Base-by-base conservation (phyloP, 257 asterid species). In the Linderniella brevidens region DNA sequence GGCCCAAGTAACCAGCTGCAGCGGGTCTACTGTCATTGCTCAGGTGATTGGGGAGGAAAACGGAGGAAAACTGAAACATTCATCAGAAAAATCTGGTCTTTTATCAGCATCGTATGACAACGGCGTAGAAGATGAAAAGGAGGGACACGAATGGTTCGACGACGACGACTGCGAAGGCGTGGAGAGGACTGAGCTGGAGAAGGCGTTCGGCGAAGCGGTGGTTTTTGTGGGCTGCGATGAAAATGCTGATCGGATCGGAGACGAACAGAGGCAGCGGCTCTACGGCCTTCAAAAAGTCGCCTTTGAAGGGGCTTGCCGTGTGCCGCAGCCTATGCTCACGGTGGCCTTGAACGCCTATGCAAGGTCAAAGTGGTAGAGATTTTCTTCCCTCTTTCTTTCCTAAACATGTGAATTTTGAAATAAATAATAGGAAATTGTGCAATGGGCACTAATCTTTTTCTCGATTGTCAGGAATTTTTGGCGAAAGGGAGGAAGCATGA, bases 81-180 rank as follows among this genome's bases (percentile, higher is more conserved):
- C 32, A 25, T 25, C 32, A 25, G 32, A 25, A 25, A 25, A 25
- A 25, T 25, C 32, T 3, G 6, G 6, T 25, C 32, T 25, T 25
- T 25, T 25, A n/a, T n/a, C n/a, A n/a, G n/a, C n/a, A n/a, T n/a
- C n/a, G n/a, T n/a, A n/a, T 25, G 3, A 25, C 32, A 6, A 6
- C 32, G 32, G 32, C 3, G 32, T 2, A 25, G 32, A 25, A 25
- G 32, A 25, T 2, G 32, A 25, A 25, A 25, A 25, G 32, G 32
- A 2, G 32, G 32, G 32, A 3, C 32, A 25, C 3, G 32, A 25
- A 25, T 25, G 32, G 32, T 25, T 25, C 32, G 32, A 25, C 32
- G 32, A 25, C 32, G 79, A 66, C 61, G 90, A 84, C 56, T 84
- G 92, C 92, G 95, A 80, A 58, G 93, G 80, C 17, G 49, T 80